Percentiles rank a stretch among this genome's conserved stretches.
phyloP scores from a whole-genome alignment of 495 filamentous ascomycete species.

The Neurospora sp. region DNA sequence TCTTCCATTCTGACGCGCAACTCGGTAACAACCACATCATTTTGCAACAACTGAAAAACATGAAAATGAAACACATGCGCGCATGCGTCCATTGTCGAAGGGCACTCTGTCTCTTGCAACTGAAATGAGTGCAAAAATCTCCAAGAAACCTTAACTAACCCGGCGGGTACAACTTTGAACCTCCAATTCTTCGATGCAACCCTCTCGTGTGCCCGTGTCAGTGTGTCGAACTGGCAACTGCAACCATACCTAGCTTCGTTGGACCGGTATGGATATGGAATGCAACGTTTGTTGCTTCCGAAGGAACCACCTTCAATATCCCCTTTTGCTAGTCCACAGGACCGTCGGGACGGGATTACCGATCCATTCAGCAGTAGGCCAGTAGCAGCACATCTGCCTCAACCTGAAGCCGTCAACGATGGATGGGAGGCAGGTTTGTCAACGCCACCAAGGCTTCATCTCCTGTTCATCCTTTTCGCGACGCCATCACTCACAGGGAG shows the following conservation, averaged over 20 bases:
- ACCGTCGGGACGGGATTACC: no score
- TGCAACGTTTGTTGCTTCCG: background rate
- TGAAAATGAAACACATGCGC: background rate
- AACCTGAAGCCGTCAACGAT: background rate
- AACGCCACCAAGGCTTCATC: background rate
- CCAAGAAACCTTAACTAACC: background rate
- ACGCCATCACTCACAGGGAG: no score
- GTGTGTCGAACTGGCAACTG: background rate
- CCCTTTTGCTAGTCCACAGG: no score
- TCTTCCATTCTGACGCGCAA: background rate
- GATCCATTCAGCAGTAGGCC: no score
- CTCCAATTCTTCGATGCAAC: background rate
- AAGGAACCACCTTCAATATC: background rate
- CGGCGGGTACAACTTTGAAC: background rate
- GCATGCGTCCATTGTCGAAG: background rate
- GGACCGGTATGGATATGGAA: background rate
- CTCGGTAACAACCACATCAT: background rate
- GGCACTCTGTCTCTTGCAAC: background rate
- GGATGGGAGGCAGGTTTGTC: background rate
- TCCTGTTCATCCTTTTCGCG: background rate
- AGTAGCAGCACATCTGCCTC: background rate
- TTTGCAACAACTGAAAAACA: background rate
- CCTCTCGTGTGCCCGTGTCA: background rate
- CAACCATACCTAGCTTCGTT: background rate
- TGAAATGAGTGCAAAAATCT: background rate